Conservation (phyloP, 768 basidiomycete genomes). For the Hortiboletus flavorubellus region DNA sequence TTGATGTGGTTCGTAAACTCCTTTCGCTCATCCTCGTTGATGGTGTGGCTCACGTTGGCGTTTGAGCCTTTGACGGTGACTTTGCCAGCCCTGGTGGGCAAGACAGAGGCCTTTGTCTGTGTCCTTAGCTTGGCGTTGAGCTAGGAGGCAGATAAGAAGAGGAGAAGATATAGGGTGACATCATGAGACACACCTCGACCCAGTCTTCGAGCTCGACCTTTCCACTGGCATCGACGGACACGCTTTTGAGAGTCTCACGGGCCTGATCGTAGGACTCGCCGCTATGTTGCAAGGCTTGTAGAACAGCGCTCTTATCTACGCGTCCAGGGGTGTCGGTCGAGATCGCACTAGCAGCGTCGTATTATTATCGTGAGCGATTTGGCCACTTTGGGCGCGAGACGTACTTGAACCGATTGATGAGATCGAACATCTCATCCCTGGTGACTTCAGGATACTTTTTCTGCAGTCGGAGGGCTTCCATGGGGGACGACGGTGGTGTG, state of each 20-base stretch:
- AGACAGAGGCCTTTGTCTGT: conserved; percentile 42
- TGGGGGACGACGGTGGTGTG: conserved; percentile 29
- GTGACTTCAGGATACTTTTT: conserved; percentile 91
- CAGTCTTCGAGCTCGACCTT: conserved; percentile 97
- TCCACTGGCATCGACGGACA: conserved; percentile 91
- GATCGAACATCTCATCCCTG: conserved; percentile 90
- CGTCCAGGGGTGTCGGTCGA: conserved; percentile 78
- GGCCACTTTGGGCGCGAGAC: conserved; percentile 30
- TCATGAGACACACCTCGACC: conserved; percentile 72
- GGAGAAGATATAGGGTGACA: conserved; percentile 16
- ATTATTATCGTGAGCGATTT: conserved; percentile 1
- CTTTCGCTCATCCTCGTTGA: conserved; percentile 92
- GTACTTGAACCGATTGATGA: conserved; percentile 95
- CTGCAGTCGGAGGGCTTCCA: conserved; percentile 84
- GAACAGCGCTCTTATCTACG: conserved; percentile 75
- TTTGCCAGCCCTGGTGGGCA: conserved; percentile 74
- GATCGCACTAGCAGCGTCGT: conserved; percentile 50
- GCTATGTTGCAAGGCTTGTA: conserved; percentile 71
- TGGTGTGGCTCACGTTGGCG: conserved; percentile 93
- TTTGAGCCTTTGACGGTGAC: conserved; percentile 94
- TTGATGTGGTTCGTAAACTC: conserved; percentile 99
- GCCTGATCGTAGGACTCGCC: conserved; percentile 92
- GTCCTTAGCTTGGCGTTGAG: conserved; percentile 77
- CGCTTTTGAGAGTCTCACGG: conserved; percentile 87
- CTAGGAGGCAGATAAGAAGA: conserved; percentile 36